Percentiles rank a stretch among this genome's conserved stretches.
These are phyloP conservation scores for Moesziomyces sp. DNA, from an alignment of 1,284 basidiomycete species.

Conservation along the genomic window DNA sequence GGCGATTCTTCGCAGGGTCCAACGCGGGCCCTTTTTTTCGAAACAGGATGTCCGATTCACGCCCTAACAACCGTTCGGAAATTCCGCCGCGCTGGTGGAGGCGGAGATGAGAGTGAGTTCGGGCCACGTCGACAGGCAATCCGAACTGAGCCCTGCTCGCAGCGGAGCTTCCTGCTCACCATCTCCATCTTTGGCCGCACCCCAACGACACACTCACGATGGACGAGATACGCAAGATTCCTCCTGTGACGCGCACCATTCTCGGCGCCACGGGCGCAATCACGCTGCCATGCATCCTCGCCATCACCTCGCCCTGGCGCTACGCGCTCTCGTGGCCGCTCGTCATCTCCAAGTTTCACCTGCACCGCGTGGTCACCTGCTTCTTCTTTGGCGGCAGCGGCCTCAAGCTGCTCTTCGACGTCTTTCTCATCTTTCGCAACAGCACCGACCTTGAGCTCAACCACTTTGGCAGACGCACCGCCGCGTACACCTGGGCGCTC, in stretches of 20 bases:
- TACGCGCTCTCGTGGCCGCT: conserved; percentile 74
- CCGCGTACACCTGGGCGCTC: conserved; percentile 59
- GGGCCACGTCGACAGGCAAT: conserved; percentile 31
- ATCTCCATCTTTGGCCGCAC: background rate
- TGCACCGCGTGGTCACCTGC: conserved; percentile 81
- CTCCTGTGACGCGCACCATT: conserved; percentile 82
- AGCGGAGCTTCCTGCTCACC: background rate
- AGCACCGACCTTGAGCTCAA: conserved; percentile 56
- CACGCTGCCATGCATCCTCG: conserved; percentile 75
- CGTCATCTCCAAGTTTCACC: conserved; percentile 71
- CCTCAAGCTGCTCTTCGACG: conserved; percentile 58
- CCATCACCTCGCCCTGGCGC: conserved; percentile 73
- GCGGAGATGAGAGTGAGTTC: conserved; percentile 6
- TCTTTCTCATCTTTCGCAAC: conserved; percentile 56
- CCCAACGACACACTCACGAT: conserved; percentile 7
- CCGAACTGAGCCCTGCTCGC: too few relatives aligned
- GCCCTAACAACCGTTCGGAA: conserved; percentile 4
- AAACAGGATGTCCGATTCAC: conserved; percentile 11
- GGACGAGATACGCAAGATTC: conserved; percentile 74
- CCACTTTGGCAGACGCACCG: conserved; percentile 51
- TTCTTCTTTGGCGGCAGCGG: conserved; percentile 76
- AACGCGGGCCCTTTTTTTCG: background rate
- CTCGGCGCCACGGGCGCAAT: conserved; percentile 75
- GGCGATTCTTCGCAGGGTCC: conserved; percentile 2
- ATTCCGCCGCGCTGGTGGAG: conserved; percentile 5